Evolutionary conservation across 345 rosid genomes (phyloP).

Genomic region (Moricandia arvensis): DNA sequence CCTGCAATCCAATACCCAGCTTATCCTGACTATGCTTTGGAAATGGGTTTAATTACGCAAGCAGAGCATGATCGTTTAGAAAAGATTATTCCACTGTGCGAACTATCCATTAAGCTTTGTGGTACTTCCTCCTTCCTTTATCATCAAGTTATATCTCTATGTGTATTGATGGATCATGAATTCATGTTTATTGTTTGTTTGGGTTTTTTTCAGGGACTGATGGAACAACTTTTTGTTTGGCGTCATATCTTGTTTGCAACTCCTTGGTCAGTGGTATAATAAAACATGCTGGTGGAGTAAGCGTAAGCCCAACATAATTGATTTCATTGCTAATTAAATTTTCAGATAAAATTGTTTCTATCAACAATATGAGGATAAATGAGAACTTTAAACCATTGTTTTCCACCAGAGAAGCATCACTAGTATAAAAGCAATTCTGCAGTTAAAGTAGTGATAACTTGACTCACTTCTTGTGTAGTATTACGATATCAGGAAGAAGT

Average conservation of each 20-base stretch:
- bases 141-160: slow-evolving; percentile 1
- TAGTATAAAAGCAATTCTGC: not conserved
- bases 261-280: slow-evolving; percentile 70
- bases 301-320: slow-evolving; percentile 52
- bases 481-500: slow-evolving; percentile 90
- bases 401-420: not conserved
- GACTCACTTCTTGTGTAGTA: slow-evolving; percentile 51
- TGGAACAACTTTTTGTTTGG: slow-evolving; percentile 91
- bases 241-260: slow-evolving; percentile 90
- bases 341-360: not conserved
- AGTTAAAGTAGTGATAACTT: not conserved
- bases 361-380: slow-evolving; percentile 1
- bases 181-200: not conserved
- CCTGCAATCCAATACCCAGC: slow-evolving; percentile 93
- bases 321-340: not conserved
- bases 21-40: slow-evolving; percentile 88
- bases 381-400: not conserved
- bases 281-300: slow-evolving; percentile 56
- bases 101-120: slow-evolving; percentile 83
- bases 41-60: slow-evolving; percentile 71
- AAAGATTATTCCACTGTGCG: slow-evolving; percentile 84
- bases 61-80: slow-evolving; percentile 56
- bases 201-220: slow-evolving; percentile 67
- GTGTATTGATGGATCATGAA: slow-evolving; percentile 10
- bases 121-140: slow-evolving; percentile 45